A percentile compares a stretch with the other conserved stretches of the same genome.
Conservation (phyloP, 2,329 filamentous ascomycete species). For the Geosmithia morbida region DNA sequence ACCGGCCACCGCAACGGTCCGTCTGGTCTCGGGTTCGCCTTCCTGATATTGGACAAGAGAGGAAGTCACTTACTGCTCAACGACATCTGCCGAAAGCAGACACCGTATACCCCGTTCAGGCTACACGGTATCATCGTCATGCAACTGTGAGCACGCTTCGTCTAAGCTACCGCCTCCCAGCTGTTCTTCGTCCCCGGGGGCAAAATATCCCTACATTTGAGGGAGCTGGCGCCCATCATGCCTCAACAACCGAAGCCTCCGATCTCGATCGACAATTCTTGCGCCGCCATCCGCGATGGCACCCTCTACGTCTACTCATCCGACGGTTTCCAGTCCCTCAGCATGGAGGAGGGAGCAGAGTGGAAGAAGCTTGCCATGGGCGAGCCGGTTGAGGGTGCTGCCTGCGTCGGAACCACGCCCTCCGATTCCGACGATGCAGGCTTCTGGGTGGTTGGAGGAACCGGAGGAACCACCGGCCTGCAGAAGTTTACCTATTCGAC, state of each 20-base stretch:
- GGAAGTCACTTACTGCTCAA: too few relatives aligned
- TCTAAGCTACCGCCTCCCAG: background rate
- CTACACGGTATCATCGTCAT: slow-evolving; percentile 8
- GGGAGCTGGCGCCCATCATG: slow-evolving; percentile 33
- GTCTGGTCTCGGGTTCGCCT: too few relatives aligned
- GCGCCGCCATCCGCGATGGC: slow-evolving; percentile 67
- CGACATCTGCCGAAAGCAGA: background rate
- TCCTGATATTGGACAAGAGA: background rate
- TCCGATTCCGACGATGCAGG: slow-evolving; percentile 43
- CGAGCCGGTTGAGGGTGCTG: slow-evolving; percentile 56
- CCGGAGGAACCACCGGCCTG: slow-evolving; percentile 42
- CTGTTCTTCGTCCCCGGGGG: background rate
- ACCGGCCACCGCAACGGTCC: background rate
- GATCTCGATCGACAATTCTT: slow-evolving; percentile 59
- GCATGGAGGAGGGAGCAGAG: slow-evolving; percentile 50
- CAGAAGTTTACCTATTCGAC: slow-evolving; percentile 50
- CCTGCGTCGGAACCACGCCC: slow-evolving; percentile 59
- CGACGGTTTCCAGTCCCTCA: slow-evolving; percentile 60
- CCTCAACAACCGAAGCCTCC: slow-evolving; percentile 57
- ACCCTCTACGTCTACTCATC: slow-evolving; percentile 74
- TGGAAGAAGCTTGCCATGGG: slow-evolving; percentile 58
- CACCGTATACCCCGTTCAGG: background rate
- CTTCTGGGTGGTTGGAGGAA: slow-evolving; percentile 73
- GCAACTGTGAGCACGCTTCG: slow-evolving; percentile 7
- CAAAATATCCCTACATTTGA: background rate